phyloP scores from a whole-genome alignment of 2,329 filamentous ascomycete genomes.

The Neurospora sp. region DNA sequence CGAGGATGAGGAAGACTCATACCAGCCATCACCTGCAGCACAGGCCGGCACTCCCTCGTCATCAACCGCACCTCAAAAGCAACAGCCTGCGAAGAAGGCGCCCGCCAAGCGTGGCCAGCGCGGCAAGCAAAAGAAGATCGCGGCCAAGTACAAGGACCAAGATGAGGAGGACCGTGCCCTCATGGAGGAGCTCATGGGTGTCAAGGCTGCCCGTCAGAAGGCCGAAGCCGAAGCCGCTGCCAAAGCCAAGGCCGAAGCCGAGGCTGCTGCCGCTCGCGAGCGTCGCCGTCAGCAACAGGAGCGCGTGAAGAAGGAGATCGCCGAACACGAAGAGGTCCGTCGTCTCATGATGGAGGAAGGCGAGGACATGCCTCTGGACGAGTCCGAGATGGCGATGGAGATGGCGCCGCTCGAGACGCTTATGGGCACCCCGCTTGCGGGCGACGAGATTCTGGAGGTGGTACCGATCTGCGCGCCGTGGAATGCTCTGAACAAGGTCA shows the following conservation, averaged over 20 bases:
- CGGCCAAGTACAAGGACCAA: slow-evolving; percentile 84
- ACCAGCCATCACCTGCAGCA: slow-evolving; percentile 23
- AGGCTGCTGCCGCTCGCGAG: slow-evolving; percentile 60
- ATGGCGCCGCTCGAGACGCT: slow-evolving; percentile 56
- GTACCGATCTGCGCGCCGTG: slow-evolving; percentile 58
- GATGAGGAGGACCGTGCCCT: slow-evolving; percentile 86
- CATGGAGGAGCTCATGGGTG: slow-evolving; percentile 80
- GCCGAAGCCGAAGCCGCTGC: slow-evolving; percentile 59
- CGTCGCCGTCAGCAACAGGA: slow-evolving; percentile 74
- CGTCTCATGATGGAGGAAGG: slow-evolving; percentile 50
- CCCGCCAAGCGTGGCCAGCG: slow-evolving; percentile 63
- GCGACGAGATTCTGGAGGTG: slow-evolving; percentile 70
- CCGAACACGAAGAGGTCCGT: slow-evolving; percentile 65
- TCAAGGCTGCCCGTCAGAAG: slow-evolving; percentile 55
- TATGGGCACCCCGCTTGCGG: slow-evolving; percentile 66
- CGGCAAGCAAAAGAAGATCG: slow-evolving; percentile 77
- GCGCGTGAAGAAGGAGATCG: slow-evolving; percentile 63
- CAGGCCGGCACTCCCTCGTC: slow-evolving; percentile 18
- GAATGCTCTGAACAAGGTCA: slow-evolving; percentile 56
- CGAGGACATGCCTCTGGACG: slow-evolving; percentile 45
- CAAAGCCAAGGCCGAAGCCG: slow-evolving; percentile 61
- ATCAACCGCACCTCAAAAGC: slow-evolving; percentile 19
- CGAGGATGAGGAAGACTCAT: slow-evolving; percentile 15
- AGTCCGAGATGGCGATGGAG: slow-evolving; percentile 42
- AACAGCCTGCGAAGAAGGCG: slow-evolving; percentile 29